Conservation (phyloP, 495 filamentous ascomycete genomes). For the Penicillium waksmanii region DNA sequence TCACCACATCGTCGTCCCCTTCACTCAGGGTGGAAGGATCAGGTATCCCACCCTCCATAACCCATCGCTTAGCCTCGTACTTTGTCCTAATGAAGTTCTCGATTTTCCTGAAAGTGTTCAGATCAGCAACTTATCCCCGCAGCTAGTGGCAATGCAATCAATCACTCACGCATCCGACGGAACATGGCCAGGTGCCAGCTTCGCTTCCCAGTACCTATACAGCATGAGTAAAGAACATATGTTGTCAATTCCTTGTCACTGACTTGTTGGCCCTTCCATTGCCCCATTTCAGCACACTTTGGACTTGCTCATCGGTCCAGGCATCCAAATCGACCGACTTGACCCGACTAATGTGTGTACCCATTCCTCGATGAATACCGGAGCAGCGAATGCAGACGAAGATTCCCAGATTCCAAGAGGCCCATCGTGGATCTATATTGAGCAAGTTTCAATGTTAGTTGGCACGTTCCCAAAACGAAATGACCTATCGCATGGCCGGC, state of each 20-base stretch:
- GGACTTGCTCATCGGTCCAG: slow-evolving; percentile 97
- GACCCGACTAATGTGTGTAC: slow-evolving; percentile 96
- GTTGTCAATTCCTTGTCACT: slow-evolving; percentile 28
- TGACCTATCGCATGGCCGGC: slow-evolving; percentile 12
- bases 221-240: slow-evolving; percentile 20
- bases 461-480: not conserved
- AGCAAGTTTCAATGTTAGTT: slow-evolving; percentile 10
- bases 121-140: slow-evolving; percentile 16
- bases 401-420: slow-evolving; percentile 94
- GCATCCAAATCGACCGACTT: slow-evolving; percentile 97
- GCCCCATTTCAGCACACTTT: slow-evolving; percentile 91
- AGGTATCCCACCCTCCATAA: slow-evolving; percentile 94
- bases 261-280: slow-evolving; percentile 94
- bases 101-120: slow-evolving; percentile 67
- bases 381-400: slow-evolving; percentile 98
- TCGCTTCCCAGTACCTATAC: slow-evolving; percentile 88
- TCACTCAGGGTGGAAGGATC: slow-evolving; percentile 85
- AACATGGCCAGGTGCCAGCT: slow-evolving; percentile 87
- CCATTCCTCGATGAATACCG: slow-evolving; percentile 97
- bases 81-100: slow-evolving; percentile 99
- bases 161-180: slow-evolving; percentile 81
- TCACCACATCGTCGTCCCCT: slow-evolving; percentile 79
- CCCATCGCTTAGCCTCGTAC: slow-evolving; percentile 97
- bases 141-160: not conserved
- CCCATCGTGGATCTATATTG: slow-evolving; percentile 88